A percentile compares a stretch with the other conserved stretches of the same genome.
phyloP scores from a whole-genome alignment of 2,329 filamentous ascomycete genomes.

The Diaporthe sp. region DNA sequence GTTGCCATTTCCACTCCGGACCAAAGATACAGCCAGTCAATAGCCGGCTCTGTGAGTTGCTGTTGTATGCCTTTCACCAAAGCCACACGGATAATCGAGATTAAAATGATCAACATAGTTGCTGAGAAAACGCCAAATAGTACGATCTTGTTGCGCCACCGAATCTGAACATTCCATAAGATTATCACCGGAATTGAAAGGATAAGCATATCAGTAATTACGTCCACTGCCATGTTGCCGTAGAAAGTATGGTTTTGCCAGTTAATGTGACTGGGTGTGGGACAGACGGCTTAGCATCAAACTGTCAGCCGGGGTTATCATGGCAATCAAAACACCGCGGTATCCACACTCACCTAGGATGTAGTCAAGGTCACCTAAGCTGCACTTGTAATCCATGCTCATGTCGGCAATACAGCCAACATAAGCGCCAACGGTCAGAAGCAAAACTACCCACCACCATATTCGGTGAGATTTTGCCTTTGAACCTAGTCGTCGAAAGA shows the following conservation, averaged over 20 bases:
- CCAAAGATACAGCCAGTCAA: too few species aligned
- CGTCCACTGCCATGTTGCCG: conserved; percentile 8
- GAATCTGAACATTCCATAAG: conserved; percentile 1
- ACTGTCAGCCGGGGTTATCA: background rate
- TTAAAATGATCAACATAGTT: background rate
- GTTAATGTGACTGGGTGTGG: too few species aligned
- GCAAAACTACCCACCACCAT: conserved; percentile 16
- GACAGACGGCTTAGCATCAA: background rate
- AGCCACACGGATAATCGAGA: background rate
- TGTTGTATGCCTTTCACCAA: too few species aligned
- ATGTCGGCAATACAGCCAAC: background rate
- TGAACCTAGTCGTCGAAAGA: conserved; percentile 2
- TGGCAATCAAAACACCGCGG: too few species aligned
- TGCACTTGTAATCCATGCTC: conserved; percentile 4
- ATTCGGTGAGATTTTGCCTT: background rate
- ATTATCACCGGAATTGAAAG: background rate
- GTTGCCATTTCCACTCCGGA: too few species aligned
- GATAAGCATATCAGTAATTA: conserved; percentile 5
- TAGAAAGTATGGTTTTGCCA: background rate
- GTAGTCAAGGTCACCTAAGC: background rate
- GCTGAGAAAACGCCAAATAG: conserved; percentile 3
- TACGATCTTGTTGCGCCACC: background rate
- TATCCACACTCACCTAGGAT: background rate
- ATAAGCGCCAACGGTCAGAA: background rate
- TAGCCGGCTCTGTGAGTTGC: too few species aligned